Percentiles rank a stretch among this genome's conserved stretches.
Evolutionary conservation across 768 basidiomycete species (phyloP).

Genomic region (Psilocybe azurescens): DNA sequence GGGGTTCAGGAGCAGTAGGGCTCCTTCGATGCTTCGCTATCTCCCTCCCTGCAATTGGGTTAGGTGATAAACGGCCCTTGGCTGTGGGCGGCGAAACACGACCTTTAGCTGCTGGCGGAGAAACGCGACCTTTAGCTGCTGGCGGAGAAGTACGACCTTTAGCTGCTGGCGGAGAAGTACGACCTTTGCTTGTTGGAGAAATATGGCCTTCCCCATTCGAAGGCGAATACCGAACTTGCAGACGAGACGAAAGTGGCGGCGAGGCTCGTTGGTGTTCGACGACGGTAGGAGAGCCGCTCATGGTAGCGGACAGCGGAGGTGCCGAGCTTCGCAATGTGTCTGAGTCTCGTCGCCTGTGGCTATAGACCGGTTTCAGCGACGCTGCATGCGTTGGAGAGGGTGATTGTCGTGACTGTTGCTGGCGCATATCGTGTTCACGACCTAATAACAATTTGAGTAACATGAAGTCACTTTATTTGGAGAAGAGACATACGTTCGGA

Average conservation of each 20-base stretch:
- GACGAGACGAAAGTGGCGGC: slow-evolving; percentile 20
- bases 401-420: slow-evolving; percentile 46
- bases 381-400: slow-evolving; percentile 50
- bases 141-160: slow-evolving; percentile 24
- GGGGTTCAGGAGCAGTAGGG: slow-evolving; percentile 70
- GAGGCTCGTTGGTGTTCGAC: slow-evolving; percentile 41
- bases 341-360: slow-evolving; percentile 74
- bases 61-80: slow-evolving; percentile 37
- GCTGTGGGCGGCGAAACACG: slow-evolving; percentile 25
- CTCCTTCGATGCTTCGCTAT: slow-evolving; percentile 63
- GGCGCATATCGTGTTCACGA: slow-evolving; percentile 24
- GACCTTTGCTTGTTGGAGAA: slow-evolving; percentile 30
- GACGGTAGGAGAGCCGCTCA: slow-evolving; percentile 58
- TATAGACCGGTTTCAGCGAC: slow-evolving; percentile 33
- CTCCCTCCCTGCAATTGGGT: slow-evolving; percentile 31
- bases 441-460: background rate
- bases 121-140: slow-evolving; percentile 29
- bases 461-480: background rate
- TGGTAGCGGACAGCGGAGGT: slow-evolving; percentile 35
- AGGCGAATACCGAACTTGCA: slow-evolving; percentile 30
- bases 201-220: slow-evolving; percentile 27
- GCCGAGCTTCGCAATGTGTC: slow-evolving; percentile 66
- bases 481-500: slow-evolving; percentile 40
- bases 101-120: slow-evolving; percentile 31
- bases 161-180: slow-evolving; percentile 28